These are phyloP conservation scores for Ricinus communis DNA, from an alignment of 345 rosid genomes.

Conservation along the genomic window DNA sequence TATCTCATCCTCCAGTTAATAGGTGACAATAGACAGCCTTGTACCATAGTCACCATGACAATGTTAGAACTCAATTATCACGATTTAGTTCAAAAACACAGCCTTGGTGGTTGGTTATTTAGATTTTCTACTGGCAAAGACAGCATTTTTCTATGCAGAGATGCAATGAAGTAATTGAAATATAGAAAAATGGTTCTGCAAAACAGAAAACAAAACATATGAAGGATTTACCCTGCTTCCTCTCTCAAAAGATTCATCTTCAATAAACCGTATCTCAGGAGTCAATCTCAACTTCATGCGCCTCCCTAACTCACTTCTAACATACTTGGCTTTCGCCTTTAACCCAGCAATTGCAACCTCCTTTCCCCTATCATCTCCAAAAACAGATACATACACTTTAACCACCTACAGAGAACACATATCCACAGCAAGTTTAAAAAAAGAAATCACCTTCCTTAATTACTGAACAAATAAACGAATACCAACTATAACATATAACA, in stretches of 20 bases:
- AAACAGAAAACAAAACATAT: background rate
- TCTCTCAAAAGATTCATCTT: constrained; percentile 84
- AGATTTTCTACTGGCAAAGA: background rate
- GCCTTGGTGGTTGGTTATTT: background rate
- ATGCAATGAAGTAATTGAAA: background rate
- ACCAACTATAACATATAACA: background rate
- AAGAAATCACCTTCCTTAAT: background rate
- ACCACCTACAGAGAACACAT: constrained; percentile 90
- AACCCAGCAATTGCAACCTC: constrained; percentile 84
- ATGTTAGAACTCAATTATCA: background rate
- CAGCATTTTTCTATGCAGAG: background rate
- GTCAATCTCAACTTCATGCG: constrained; percentile 88
- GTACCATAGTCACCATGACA: background rate
- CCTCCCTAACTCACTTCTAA: constrained; percentile 72
- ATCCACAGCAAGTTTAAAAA: too few species aligned
- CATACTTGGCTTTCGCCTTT: constrained; percentile 78
- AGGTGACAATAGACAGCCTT: background rate
- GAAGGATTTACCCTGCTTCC: constrained; percentile 79
- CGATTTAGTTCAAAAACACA: background rate
- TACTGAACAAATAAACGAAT: background rate
- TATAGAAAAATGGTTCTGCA: background rate
- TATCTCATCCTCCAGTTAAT: background rate
- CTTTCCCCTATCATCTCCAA: constrained; percentile 94
- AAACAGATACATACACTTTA: constrained; percentile 90
- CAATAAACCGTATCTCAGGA: constrained; percentile 84